Percentiles rank a stretch among this genome's conserved stretches.
Conservation (phyloP, 352 stramenopile species). For the Plasmopara halstedii region DNA sequence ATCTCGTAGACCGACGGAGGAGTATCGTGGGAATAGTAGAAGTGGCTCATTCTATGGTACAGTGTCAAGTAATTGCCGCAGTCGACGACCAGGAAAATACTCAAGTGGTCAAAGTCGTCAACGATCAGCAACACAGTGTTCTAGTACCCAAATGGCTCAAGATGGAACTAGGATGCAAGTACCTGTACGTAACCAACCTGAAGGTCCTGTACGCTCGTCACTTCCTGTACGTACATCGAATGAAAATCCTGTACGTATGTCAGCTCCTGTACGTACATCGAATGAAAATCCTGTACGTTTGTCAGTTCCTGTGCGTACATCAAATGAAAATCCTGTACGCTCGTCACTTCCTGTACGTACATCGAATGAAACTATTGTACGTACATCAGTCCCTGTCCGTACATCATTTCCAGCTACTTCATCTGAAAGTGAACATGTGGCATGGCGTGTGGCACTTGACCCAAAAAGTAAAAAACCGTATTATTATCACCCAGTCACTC, state of each 20-base stretch:
- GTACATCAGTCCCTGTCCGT: too few species aligned
- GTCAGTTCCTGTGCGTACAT: too few species aligned
- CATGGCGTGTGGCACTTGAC: constrained; percentile 73
- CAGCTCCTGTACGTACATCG: too few species aligned
- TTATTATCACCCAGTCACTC: constrained; percentile 94
- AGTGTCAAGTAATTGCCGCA: constrained; percentile 7
- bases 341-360: too few species aligned
- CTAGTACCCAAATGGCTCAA: background rate
- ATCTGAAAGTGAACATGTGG: constrained; percentile 20
- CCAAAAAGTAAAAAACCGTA: constrained; percentile 89
- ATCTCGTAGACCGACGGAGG: too few species aligned
- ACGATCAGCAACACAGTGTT: constrained; percentile 7
- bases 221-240: too few species aligned
- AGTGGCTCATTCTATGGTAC: background rate
- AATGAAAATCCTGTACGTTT: too few species aligned
- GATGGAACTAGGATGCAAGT: background rate
- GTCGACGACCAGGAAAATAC: constrained; percentile 1
- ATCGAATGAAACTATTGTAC: too few species aligned
- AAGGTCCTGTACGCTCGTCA: too few species aligned
- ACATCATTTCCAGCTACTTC: too few species aligned
- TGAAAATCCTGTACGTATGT: too few species aligned
- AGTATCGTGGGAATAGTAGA: background rate
- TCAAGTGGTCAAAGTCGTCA: constrained; percentile 12
- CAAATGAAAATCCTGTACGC: too few species aligned
- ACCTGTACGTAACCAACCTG: background rate